Base-by-base conservation (phyloP, 495 filamentous ascomycete genomes). In the Jackrogersella multiformis region DNA sequence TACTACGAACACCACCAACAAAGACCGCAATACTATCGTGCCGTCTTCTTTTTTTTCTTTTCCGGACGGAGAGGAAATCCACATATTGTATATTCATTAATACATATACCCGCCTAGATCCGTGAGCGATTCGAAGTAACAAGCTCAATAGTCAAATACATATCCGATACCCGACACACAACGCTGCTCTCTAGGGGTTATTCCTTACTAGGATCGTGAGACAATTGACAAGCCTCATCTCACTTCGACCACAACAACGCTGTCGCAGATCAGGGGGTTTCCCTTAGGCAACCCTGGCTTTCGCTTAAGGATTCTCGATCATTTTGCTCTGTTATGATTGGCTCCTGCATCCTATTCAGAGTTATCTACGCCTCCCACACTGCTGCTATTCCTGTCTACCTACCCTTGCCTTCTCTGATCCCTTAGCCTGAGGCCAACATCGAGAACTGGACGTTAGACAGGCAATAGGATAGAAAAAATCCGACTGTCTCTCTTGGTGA, bases 401-500 rank as follows among this genome's bases (percentile, higher is more conserved):
- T 46, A 61, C 62, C 61, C 41, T 26, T 60, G 46, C 24, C 18
- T 36, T 34, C 55, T 52, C 48, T 16, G 28, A 59, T 63, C 61
- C 65, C 59, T 64, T 60, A 41, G 49, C 28, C 55, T 24, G 59
- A 49, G 60, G 38, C 55, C 44, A 41, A 48, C 35, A 9, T 28
- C 18, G 30, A 36, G 10, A 41, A 23, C 30, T 13, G 24, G 9
- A 42, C 48, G 18, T 60, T 32, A 36, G 52, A 44, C n/a, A n/a
- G n/a, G n/a, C 34, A 64, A 61, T 38, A 65, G 45, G 59, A 74
- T 66, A 64, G 70, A 76, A 42, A 69, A 70, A 53, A 68, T 68
- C 59, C 56, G 66, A 45, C 49, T 55, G 30, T 53, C 24, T 49
- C 10, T 23, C 28, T 21, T 38, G 28, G 28, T 62, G 12, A 9